Conservation (phyloP, 2,329 filamentous ascomycete species). For the Diaporthe capsici region DNA sequence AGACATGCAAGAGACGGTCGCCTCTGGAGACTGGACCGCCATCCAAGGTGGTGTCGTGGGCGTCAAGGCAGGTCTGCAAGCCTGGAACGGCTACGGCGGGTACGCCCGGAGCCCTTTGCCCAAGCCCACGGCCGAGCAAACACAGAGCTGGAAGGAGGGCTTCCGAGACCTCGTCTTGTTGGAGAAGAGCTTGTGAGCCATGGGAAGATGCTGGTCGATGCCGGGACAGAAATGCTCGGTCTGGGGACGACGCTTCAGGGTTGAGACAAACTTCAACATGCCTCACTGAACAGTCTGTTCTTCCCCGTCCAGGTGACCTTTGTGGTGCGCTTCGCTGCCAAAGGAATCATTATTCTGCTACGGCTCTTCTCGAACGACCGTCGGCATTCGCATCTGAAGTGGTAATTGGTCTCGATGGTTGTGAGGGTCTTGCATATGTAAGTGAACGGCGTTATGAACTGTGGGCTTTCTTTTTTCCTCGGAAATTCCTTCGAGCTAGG, state of each 20-base stretch:
- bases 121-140: slow-evolving; percentile 64
- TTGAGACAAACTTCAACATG: neutral
- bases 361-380: neutral
- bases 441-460: neutral
- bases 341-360: neutral
- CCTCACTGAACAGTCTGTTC: neutral
- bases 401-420: neutral
- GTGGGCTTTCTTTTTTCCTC: neutral
- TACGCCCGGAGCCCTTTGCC: slow-evolving; percentile 64
- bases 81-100: slow-evolving; percentile 77
- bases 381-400: neutral
- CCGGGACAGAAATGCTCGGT: neutral
- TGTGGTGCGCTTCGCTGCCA: neutral
- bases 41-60: slow-evolving; percentile 80
- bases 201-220: neutral
- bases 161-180: slow-evolving; percentile 66
- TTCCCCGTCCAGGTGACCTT: neutral
- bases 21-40: slow-evolving; percentile 79
- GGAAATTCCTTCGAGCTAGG: neutral
- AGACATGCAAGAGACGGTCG: slow-evolving; percentile 74
- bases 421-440: neutral
- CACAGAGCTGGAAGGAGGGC: slow-evolving; percentile 66
- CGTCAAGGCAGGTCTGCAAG: slow-evolving; percentile 77
- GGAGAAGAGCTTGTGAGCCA: slow-evolving; percentile 62
- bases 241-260: neutral